phyloP scores from a whole-genome alignment of 176 grass and related monocot species.

The Oryza officinalis region DNA sequence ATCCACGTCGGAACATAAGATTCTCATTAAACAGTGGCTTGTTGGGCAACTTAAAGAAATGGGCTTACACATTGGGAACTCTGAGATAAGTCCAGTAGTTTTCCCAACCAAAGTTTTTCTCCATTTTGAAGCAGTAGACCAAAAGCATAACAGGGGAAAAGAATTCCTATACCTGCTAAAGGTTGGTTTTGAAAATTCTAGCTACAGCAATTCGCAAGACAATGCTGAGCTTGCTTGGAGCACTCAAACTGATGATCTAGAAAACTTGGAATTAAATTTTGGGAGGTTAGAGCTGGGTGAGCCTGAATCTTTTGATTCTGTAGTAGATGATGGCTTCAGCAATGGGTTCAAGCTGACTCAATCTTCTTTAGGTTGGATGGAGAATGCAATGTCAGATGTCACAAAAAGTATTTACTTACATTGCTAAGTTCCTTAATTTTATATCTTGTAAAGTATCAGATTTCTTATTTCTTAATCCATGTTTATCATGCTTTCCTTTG shows the following conservation, averaged over 20 bases:
- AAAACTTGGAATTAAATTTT: slow-evolving; percentile 57
- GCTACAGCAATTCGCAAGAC: slow-evolving; percentile 40
- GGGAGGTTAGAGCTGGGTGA: slow-evolving; percentile 74
- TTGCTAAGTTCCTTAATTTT: background rate
- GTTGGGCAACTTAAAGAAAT: slow-evolving; percentile 67
- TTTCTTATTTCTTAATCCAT: slow-evolving; percentile 18
- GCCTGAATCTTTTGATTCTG: slow-evolving; percentile 56
- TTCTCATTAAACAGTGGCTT: slow-evolving; percentile 82
- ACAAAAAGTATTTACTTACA: slow-evolving; percentile 59
- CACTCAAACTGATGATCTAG: slow-evolving; percentile 36
- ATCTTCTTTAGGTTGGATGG: slow-evolving; percentile 90
- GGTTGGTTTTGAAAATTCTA: slow-evolving; percentile 57
- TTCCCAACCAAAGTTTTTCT: slow-evolving; percentile 72
- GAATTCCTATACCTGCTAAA: slow-evolving; percentile 71
- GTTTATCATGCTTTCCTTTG: slow-evolving; percentile 32
- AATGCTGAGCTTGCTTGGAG: slow-evolving; percentile 61
- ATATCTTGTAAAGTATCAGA: background rate
- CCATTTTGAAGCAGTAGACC: slow-evolving; percentile 75
- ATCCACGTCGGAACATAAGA: slow-evolving; percentile 46
- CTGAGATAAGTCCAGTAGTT: slow-evolving; percentile 51
- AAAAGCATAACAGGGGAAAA: slow-evolving; percentile 46
- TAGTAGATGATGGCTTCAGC: slow-evolving; percentile 44
- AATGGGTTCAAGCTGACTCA: slow-evolving; percentile 52
- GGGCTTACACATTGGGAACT: slow-evolving; percentile 45
- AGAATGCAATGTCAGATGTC: slow-evolving; percentile 79